Conservation (phyloP, 345 rosid species). For the Mallotus nudiflorus region DNA sequence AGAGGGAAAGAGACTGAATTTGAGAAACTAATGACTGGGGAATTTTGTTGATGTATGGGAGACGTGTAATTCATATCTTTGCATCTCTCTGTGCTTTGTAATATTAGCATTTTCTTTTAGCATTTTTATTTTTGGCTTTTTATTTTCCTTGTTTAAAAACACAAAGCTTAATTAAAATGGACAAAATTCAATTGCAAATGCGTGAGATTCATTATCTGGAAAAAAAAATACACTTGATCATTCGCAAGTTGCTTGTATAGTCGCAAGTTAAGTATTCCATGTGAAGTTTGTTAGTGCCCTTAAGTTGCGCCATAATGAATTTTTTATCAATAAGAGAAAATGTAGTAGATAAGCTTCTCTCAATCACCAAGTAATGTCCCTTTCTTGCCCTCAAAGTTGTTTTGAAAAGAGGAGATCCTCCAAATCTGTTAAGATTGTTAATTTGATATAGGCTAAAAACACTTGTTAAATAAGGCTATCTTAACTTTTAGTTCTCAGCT, state of each 20-base stretch:
- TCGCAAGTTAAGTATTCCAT: not conserved
- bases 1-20: slow-evolving; percentile 11
- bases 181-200: not conserved
- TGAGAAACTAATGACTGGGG: slow-evolving; percentile 21
- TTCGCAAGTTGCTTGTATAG: not conserved
- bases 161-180: not conserved
- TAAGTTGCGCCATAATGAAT: not conserved
- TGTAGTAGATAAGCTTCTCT: slow-evolving; percentile 1
- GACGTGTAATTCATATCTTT: slow-evolving; percentile 26
- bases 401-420: not conserved
- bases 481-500: not conserved
- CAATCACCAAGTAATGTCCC: not conserved
- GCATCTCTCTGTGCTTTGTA: slow-evolving; percentile 42
- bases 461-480: not conserved
- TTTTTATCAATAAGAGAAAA: not conserved
- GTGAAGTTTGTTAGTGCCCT: not conserved
- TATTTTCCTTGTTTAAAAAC: slow-evolving; percentile 1
- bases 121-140: slow-evolving; percentile 8
- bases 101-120: slow-evolving; percentile 26
- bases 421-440: not conserved
- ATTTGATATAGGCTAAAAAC: too few species aligned
- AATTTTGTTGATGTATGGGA: slow-evolving; percentile 31
- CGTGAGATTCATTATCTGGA: not conserved
- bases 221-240: too few species aligned
- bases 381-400: not conserved